Evolutionary conservation across 1,284 basidiomycete species (phyloP), one percentile per base, ranked within the genome.

Genomic region (Phylloboletellus chloephorus): DNA sequence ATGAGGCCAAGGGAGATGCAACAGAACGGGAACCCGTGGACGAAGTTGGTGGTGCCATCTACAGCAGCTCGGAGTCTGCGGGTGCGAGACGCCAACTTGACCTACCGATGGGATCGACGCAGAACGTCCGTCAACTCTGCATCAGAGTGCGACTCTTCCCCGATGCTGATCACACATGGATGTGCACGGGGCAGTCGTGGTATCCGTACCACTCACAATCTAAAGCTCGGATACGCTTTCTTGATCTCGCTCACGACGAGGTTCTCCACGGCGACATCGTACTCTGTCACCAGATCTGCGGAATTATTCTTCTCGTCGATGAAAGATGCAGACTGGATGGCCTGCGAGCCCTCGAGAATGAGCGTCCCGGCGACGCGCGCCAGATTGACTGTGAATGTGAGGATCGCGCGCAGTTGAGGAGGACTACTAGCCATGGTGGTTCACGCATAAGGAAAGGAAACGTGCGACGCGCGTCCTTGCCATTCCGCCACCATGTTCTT

Each of bases 11-110:
- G 79, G 13, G 90, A 95, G 55, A 95, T 87, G 63, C 87, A 91
- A 17, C 82, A 87, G 63, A 84, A 87, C 2, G 92, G 91, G 58
- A 94, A 93, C n/a, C 84, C 85, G 53, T 94, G 83, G 21, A 97
- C 80, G 60, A 97, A 97, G 69, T 97, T 97, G 43, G 92, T 96
- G 0, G 92, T 97, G 2, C 89, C 88, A 60, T 90, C 87, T 84
- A 31, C 17, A 37, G 19, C 15, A 23, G 35, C 12, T 32, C 31
- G 5, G 10, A 21, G 30, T 17, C 22, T 12, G 36, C 13, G 12
- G 3, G 13, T 15, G 19, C 12, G 9, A 12, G 15, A 29, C 1
- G 22, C 20, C 41, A 79, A 12, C 29, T 13, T 21, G 3, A 8
- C 26, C 4, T 9, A 58, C 83, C 83, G 46, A 89, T 88, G 20